phyloP scores from a whole-genome alignment of 345 rosid genomes.

The Sonneratia alba region DNA sequence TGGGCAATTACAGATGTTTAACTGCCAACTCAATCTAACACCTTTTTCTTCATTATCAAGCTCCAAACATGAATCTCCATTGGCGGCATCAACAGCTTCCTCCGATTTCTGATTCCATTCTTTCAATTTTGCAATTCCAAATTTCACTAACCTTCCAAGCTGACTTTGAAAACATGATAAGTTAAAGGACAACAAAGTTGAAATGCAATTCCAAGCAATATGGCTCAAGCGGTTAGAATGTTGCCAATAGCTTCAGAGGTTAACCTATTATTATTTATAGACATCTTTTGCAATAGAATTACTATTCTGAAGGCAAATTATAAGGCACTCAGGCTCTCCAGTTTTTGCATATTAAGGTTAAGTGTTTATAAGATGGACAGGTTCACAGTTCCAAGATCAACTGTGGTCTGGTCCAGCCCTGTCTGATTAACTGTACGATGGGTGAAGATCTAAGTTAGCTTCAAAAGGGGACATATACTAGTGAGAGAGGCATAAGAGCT shows the following conservation, averaged over 20 bases:
- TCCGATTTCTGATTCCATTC: neutral
- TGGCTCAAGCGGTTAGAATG: too few relatives aligned
- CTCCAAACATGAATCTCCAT: neutral
- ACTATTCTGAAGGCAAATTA: neutral
- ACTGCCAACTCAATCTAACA: neutral
- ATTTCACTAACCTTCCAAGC: neutral
- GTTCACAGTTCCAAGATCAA: neutral
- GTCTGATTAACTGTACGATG: neutral
- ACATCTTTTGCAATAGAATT: neutral
- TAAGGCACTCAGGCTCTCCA: too few relatives aligned
- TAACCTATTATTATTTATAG: neutral
- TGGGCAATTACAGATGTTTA: too few relatives aligned
- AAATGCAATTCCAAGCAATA: too few relatives aligned
- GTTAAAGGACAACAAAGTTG: too few relatives aligned
- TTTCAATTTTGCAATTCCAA: neutral
- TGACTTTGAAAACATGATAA: too few relatives aligned
- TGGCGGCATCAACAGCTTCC: neutral
- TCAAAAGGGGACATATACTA: neutral
- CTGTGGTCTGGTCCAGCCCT: neutral
- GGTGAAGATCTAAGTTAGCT: neutral
- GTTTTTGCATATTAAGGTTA: too few relatives aligned
- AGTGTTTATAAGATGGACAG: neutral
- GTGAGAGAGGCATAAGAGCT: constrained; percentile 3
- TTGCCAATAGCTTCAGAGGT: too few relatives aligned
- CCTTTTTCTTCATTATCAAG: neutral